phyloP scores from a whole-genome alignment of 257 asterid genomes.

The Rhazya stricta region DNA sequence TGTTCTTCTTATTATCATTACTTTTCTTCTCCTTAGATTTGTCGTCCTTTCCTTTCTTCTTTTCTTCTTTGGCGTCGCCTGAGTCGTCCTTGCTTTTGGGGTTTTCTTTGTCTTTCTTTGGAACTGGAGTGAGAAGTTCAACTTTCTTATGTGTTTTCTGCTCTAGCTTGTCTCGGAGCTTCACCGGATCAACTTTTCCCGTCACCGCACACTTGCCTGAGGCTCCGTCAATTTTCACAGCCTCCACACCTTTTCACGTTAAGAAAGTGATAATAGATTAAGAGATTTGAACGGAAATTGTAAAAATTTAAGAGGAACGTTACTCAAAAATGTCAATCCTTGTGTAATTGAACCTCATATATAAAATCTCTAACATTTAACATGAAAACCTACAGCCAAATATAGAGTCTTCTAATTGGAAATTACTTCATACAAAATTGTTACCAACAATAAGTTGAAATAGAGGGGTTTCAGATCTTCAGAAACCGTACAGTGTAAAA shows the following conservation, averaged over 20 bases:
- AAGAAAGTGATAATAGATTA: background rate
- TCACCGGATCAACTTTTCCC: conserved; percentile 59
- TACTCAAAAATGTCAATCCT: background rate
- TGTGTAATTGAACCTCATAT: background rate
- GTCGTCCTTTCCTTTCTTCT: conserved; percentile 24
- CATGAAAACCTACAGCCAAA: background rate
- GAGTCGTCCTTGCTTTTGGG: conserved; percentile 27
- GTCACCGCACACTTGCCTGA: conserved; percentile 51
- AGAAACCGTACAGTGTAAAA: background rate
- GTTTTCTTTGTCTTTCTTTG: conserved; percentile 35
- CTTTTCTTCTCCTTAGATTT: conserved; percentile 24
- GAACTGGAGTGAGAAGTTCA: conserved; percentile 55
- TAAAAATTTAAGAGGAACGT: background rate
- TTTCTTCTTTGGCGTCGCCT: conserved; percentile 13
- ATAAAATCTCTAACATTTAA: background rate
- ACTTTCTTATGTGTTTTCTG: conserved; percentile 47
- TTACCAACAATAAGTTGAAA: background rate
- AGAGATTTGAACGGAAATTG: background rate
- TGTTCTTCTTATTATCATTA: conserved; percentile 27
- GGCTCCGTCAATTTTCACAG: conserved; percentile 35
- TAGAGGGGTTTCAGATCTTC: background rate
- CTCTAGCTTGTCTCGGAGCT: conserved; percentile 56
- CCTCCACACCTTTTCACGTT: conserved; percentile 35
- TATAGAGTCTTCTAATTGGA: background rate
- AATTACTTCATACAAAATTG: background rate